These are phyloP conservation scores for Scedosporium boydii DNA, from an alignment of 2,329 filamentous ascomycete species.

Conservation along the genomic window DNA sequence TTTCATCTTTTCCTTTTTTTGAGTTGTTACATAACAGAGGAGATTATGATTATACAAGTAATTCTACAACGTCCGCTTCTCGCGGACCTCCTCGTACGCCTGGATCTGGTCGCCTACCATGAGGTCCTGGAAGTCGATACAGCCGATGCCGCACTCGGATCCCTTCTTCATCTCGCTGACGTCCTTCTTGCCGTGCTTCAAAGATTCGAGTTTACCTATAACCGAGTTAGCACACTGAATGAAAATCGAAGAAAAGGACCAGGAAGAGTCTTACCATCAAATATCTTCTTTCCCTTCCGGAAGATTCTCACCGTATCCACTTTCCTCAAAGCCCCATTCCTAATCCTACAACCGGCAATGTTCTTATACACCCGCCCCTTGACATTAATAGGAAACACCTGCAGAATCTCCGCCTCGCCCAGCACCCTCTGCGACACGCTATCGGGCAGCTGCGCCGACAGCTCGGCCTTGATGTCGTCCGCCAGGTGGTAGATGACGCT, in stretches of 20 bases:
- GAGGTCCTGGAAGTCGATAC: conserved; percentile 72
- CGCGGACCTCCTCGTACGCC: conserved; percentile 68
- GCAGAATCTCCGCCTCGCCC: conserved; percentile 79
- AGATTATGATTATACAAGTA: background rate
- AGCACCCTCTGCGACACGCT: conserved; percentile 59
- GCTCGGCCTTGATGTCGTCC: conserved; percentile 58
- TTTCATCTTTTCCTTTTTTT: background rate
- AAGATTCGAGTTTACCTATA: conserved; percentile 64
- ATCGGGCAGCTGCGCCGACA: conserved; percentile 63
- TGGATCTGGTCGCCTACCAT: conserved; percentile 77
- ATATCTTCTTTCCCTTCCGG: conserved; percentile 60
- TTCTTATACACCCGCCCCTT: conserved; percentile 60
- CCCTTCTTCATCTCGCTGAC: conserved; percentile 84
- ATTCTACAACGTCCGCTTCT: conserved; percentile 52
- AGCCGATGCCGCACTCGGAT: conserved; percentile 84
- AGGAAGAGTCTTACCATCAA: conserved; percentile 58
- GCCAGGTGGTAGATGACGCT: conserved; percentile 77
- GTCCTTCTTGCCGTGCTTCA: conserved; percentile 91
- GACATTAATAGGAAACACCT: conserved; percentile 76
- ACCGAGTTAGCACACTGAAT: conserved; percentile 10
- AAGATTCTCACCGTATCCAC: conserved; percentile 61
- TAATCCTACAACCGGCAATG: conserved; percentile 80
- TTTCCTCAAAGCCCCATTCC: conserved; percentile 65
- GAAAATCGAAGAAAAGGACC: conserved; percentile 1
- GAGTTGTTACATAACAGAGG: background rate